Conservation (phyloP, 768 basidiomycete species). For the Boletus huronensis region DNA sequence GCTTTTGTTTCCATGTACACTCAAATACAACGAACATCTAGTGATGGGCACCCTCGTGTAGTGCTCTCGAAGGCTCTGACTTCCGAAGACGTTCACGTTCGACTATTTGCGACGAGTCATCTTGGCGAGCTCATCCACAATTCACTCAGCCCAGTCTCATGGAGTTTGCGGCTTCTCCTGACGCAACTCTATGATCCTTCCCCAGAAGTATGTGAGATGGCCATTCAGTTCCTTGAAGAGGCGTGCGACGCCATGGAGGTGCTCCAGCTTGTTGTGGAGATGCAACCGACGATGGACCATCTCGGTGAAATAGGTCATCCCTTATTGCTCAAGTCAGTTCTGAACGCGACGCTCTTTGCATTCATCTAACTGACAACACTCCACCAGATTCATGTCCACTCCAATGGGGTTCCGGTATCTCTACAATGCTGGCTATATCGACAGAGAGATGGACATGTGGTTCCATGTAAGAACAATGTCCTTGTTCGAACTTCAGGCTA, state of each 20-base stretch:
- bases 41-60: conserved; percentile 92
- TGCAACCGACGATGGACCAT: conserved; percentile 95
- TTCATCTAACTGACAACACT: not conserved
- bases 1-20: not conserved
- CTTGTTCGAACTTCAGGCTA: not conserved
- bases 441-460: conserved; percentile 95
- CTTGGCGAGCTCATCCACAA: conserved; percentile 76
- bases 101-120: conserved; percentile 84
- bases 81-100: conserved; percentile 87
- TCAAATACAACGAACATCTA: conserved; percentile 30
- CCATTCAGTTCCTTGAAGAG: conserved; percentile 85
- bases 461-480: conserved; percentile 63
- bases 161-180: conserved; percentile 87
- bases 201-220: conserved; percentile 84
- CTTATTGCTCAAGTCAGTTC: conserved; percentile 74
- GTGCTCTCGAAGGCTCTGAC: conserved; percentile 93
- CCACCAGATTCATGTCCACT: conserved; percentile 85
- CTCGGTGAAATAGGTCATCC: conserved; percentile 90
- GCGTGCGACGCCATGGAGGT: conserved; percentile 83
- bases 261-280: conserved; percentile 86
- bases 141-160: conserved; percentile 62
- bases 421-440: conserved; percentile 88
- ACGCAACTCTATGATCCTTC: conserved; percentile 96
- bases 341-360: not conserved
- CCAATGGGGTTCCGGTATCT: conserved; percentile 90